Percentiles rank a stretch among this genome's conserved stretches.
These are phyloP conservation scores for Oryza rufipogon DNA, from an alignment of 176 grass and related monocot genomes.

Conservation along the genomic window DNA sequence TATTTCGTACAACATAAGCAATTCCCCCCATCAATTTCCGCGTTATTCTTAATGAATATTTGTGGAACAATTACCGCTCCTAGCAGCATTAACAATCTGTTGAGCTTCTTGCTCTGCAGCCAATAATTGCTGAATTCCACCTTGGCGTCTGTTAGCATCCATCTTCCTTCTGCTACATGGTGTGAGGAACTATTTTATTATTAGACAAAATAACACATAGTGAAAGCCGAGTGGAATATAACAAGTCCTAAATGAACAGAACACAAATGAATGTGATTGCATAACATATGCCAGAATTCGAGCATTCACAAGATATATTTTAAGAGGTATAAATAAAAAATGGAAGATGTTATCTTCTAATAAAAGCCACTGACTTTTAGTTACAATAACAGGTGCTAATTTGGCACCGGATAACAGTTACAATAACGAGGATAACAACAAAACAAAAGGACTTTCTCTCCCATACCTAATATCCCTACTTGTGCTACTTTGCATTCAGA, in stretches of 20 bases:
- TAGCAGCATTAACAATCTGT: conserved; percentile 68
- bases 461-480: too few species aligned
- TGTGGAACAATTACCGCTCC: conserved; percentile 36
- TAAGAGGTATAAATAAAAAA: not conserved
- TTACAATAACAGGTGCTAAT: not conserved
- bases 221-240: not conserved
- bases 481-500: not conserved
- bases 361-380: not conserved
- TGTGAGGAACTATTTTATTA: not conserved
- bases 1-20: not conserved
- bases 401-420: not conserved
- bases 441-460: not conserved
- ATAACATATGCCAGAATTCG: not conserved
- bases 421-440: not conserved
- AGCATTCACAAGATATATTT: not conserved
- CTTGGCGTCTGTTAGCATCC: conserved; percentile 66
- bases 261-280: not conserved
- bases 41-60: not conserved
- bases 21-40: too few species aligned
- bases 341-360: not conserved
- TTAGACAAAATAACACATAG: not conserved
- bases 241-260: not conserved
- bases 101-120: conserved; percentile 78
- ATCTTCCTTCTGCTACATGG: conserved; percentile 36
- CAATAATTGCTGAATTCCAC: conserved; percentile 75